phyloP scores from a whole-genome alignment of 495 filamentous ascomycete genomes.

The Monascus purpureus region DNA sequence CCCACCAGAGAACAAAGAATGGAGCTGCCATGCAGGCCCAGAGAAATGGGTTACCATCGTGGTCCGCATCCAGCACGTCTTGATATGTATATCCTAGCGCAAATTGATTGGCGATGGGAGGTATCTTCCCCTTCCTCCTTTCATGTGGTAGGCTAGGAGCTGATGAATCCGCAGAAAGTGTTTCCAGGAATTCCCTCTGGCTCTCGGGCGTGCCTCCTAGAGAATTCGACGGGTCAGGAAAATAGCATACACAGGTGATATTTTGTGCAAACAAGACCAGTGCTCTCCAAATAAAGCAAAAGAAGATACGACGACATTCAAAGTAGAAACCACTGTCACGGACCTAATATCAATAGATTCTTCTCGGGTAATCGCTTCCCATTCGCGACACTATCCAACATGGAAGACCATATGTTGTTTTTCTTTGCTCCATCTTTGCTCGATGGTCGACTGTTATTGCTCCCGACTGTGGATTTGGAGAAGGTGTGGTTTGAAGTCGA shows the following conservation, averaged over 20 bases:
- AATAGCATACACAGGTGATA: too few species aligned
- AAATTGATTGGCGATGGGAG: conserved; percentile 84
- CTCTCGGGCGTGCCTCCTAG: conserved; percentile 77
- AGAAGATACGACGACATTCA: too few species aligned
- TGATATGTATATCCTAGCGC: conserved; percentile 92
- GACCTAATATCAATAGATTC: conserved; percentile 75
- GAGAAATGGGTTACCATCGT: conserved; percentile 78
- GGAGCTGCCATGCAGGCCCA: too few species aligned
- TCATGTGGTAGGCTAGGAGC: conserved; percentile 39
- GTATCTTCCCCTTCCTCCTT: conserved; percentile 46
- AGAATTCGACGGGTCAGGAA: too few species aligned
- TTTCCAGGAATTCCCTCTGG: conserved; percentile 81
- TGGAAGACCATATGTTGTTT: conserved; percentile 77
- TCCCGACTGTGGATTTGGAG: conserved; percentile 16
- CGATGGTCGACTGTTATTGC: conserved; percentile 36
- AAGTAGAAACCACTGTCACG: conserved; percentile 10
- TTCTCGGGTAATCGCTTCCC: conserved; percentile 88
- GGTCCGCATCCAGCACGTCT: conserved; percentile 87
- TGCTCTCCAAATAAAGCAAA: too few species aligned
- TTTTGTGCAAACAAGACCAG: too few species aligned
- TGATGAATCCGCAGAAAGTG: conserved; percentile 50
- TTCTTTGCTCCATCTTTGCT: conserved; percentile 64
- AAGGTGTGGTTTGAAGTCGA: conserved; percentile 25
- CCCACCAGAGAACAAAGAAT: background rate
- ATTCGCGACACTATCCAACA: conserved; percentile 82